Evolutionary conservation across 2,329 filamentous ascomycete genomes (phyloP).

Genomic region (Aureobasidium sp.): DNA sequence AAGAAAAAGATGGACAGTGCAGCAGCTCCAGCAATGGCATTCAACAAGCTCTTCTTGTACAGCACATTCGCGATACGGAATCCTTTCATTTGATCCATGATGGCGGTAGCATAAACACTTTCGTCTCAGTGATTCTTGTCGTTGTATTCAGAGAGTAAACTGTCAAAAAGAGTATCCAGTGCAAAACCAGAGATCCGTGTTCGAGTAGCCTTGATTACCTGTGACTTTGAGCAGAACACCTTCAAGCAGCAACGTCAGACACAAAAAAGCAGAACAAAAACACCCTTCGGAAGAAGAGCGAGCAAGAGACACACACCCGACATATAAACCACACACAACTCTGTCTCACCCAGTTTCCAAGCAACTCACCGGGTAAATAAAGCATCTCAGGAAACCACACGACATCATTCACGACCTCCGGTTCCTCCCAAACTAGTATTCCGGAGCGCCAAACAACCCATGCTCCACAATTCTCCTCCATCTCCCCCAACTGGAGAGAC

Average conservation of each 20-base stretch:
- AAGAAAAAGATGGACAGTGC: constrained; percentile 64
- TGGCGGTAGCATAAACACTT: not conserved
- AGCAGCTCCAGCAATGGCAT: constrained; percentile 57
- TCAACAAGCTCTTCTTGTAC: constrained; percentile 50
- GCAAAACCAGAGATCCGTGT: not conserved
- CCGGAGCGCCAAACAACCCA: not conserved
- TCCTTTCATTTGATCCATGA: constrained; percentile 23
- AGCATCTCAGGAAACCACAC: not conserved
- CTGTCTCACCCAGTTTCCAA: not conserved
- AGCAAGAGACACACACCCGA: not conserved
- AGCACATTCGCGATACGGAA: constrained; percentile 32
- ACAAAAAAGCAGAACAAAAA: not conserved
- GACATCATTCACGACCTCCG: not conserved
- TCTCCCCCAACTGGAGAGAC: constrained; percentile 4
- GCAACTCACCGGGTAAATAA: not conserved
- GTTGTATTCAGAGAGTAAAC: not conserved
- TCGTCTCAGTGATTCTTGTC: not conserved
- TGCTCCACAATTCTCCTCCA: constrained; percentile 1
- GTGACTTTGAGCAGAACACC: not conserved
- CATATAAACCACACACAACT: not conserved
- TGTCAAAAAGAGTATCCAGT: not conserved
- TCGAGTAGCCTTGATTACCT: not conserved
- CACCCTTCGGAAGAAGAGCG: not conserved
- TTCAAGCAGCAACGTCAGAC: not conserved
- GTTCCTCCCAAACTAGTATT: constrained; percentile 3